Conservation (phyloP, 2,329 filamentous ascomycete genomes). For the Penicillium italicum region DNA sequence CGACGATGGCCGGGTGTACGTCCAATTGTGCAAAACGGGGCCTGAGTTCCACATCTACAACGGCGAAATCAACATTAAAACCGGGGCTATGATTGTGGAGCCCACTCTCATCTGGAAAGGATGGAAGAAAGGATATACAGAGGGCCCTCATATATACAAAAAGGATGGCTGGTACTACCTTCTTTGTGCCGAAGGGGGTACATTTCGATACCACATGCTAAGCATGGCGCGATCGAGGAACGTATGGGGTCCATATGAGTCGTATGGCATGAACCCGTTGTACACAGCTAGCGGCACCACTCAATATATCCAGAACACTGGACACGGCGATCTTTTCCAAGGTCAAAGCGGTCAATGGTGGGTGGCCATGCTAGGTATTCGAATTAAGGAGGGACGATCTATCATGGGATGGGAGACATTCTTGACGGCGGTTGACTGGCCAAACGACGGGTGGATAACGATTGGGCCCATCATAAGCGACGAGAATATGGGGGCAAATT, state of each 20-base stretch:
- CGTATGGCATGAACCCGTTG: slow-evolving; percentile 41
- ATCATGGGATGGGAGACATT: slow-evolving; percentile 12
- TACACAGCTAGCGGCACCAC: slow-evolving; percentile 40
- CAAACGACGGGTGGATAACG: background rate
- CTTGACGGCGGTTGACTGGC: slow-evolving; percentile 4
- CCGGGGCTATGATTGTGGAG: slow-evolving; percentile 3
- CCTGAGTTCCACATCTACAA: slow-evolving; percentile 8
- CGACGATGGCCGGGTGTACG: slow-evolving; percentile 24
- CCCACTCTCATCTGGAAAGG: slow-evolving; percentile 9
- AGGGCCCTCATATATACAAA: slow-evolving; percentile 32
- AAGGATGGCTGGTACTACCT: slow-evolving; percentile 34
- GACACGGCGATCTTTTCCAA: slow-evolving; percentile 57
- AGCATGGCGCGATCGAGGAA: slow-evolving; percentile 30
- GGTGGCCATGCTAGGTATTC: slow-evolving; percentile 42
- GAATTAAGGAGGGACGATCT: background rate
- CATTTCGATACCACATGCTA: slow-evolving; percentile 25
- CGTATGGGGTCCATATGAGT: slow-evolving; percentile 41
- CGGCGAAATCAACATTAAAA: slow-evolving; percentile 11
- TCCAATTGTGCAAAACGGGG: slow-evolving; percentile 21
- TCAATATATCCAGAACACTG: slow-evolving; percentile 50
- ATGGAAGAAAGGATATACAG: slow-evolving; percentile 11
- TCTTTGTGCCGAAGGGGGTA: slow-evolving; percentile 28
- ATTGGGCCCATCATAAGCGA: background rate
- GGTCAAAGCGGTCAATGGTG: slow-evolving; percentile 53
- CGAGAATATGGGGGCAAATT: background rate